Evolutionary conservation across 129 eudicot species (phyloP).

Genomic region (Helichrysum umbraculigerum): DNA sequence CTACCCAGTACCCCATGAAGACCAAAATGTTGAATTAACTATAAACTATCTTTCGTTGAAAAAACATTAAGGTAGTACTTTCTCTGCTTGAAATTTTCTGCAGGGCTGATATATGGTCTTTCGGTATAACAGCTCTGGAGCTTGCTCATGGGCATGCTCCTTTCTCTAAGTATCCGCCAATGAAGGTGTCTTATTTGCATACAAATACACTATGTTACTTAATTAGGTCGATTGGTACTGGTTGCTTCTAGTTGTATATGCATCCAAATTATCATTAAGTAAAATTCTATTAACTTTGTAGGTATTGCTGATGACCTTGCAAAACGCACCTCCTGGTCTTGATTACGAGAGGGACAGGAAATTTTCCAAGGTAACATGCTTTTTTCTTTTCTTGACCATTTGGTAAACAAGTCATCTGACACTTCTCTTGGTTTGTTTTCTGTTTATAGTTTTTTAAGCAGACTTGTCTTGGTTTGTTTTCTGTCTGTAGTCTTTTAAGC

Average conservation of each 20-base stretch:
- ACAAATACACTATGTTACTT: neutral
- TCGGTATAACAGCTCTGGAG: constrained; percentile 48
- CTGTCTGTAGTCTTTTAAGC: constrained; percentile 47
- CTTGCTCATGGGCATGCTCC: constrained; percentile 55
- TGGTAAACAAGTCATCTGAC: constrained; percentile 16
- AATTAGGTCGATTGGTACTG: constrained; percentile 10
- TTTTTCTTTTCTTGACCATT: constrained; percentile 11
- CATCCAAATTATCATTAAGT: constrained; percentile 11
- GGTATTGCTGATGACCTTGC: constrained; percentile 47
- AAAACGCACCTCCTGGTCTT: constrained; percentile 45
- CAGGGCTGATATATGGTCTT: constrained; percentile 53
- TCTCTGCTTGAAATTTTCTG: constrained; percentile 24
- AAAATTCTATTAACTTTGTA: constrained; percentile 17
- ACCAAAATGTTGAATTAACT: constrained; percentile 15
- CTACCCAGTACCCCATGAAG: neutral
- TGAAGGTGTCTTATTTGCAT: constrained; percentile 34
- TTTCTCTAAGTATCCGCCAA: constrained; percentile 43
- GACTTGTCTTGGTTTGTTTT: constrained; percentile 22
- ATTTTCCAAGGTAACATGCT: constrained; percentile 38
- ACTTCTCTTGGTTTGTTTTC: constrained; percentile 9
- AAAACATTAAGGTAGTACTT: constrained; percentile 10
- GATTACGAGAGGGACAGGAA: constrained; percentile 37
- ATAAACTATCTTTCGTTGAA: neutral
- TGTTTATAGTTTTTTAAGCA: constrained; percentile 43
- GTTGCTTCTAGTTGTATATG: constrained; percentile 7